These are phyloP conservation scores for Backusella luteola DNA, from an alignment of 192 early-diverging fungal species.

Conservation along the genomic window DNA sequence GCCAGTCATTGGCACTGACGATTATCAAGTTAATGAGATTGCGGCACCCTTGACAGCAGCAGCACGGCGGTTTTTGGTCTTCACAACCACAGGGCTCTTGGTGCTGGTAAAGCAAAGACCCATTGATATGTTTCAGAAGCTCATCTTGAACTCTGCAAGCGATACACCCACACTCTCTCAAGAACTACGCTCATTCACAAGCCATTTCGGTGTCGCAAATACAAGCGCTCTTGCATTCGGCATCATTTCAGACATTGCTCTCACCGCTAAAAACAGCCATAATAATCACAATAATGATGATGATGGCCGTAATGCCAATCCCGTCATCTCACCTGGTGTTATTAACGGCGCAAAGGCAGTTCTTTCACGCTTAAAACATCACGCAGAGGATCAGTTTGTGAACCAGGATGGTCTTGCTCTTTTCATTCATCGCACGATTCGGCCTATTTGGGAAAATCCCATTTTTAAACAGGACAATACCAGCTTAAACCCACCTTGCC, in stretches of 20 bases:
- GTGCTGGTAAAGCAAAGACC: slow-evolving; percentile 74
- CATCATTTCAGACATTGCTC: background rate
- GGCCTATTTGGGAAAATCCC: background rate
- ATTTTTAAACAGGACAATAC: background rate
- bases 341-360: background rate
- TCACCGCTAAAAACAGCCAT: background rate
- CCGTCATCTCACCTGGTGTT: background rate
- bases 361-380: background rate
- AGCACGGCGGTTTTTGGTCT: slow-evolving; percentile 63
- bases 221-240: background rate
- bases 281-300: too few species aligned
- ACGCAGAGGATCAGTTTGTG: background rate
- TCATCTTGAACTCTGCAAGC: slow-evolving; percentile 37
- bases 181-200: background rate
- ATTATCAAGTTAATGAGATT: slow-evolving; percentile 61
- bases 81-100: slow-evolving; percentile 74
- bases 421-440: slow-evolving; percentile 5
- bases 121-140: slow-evolving; percentile 65
- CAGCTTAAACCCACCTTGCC: background rate
- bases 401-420: slow-evolving; percentile 10
- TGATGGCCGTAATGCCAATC: too few species aligned
- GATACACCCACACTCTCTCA: background rate
- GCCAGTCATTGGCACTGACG: slow-evolving; percentile 14
- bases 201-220: background rate
- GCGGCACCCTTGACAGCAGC: slow-evolving; percentile 55